Evolutionary conservation across 371 early-diverging fungal species (phyloP).

Genomic region (Coemansia linderi): DNA sequence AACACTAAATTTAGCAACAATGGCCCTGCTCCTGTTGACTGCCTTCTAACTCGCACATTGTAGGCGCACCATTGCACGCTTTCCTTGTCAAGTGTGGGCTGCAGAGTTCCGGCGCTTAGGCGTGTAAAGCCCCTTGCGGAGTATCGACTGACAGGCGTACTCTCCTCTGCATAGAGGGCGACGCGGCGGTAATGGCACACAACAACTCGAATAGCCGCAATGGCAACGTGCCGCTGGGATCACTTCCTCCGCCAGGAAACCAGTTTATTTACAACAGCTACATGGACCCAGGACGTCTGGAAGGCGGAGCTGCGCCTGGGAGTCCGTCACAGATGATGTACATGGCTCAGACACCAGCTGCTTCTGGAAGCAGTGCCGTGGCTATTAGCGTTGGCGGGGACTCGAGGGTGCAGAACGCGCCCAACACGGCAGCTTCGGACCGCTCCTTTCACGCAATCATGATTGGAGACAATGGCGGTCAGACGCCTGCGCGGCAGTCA

Average conservation of each 20-base stretch:
- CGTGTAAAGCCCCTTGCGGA: background rate
- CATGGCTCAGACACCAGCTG: constrained; percentile 22
- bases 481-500: background rate
- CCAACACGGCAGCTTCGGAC: constrained; percentile 37
- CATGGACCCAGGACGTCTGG: constrained; percentile 18
- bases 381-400: background rate
- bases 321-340: constrained; percentile 9
- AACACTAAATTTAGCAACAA: constrained; percentile 9
- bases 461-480: constrained; percentile 35
- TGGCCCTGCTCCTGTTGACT: background rate
- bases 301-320: constrained; percentile 4
- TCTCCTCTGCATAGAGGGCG: background rate
- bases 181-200: constrained; percentile 23
- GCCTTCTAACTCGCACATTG: background rate
- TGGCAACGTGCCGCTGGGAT: constrained; percentile 28
- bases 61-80: constrained; percentile 10
- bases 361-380: constrained; percentile 8
- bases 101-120: background rate
- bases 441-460: constrained; percentile 42
- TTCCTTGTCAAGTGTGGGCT: background rate
- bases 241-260: constrained; percentile 12
- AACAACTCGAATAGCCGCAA: constrained; percentile 14
- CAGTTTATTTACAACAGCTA: constrained; percentile 29
- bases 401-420: constrained; percentile 13
- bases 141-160: background rate